phyloP scores from a whole-genome alignment of 169 alveolate genomes.

The Plasmodium gaboni region DNA sequence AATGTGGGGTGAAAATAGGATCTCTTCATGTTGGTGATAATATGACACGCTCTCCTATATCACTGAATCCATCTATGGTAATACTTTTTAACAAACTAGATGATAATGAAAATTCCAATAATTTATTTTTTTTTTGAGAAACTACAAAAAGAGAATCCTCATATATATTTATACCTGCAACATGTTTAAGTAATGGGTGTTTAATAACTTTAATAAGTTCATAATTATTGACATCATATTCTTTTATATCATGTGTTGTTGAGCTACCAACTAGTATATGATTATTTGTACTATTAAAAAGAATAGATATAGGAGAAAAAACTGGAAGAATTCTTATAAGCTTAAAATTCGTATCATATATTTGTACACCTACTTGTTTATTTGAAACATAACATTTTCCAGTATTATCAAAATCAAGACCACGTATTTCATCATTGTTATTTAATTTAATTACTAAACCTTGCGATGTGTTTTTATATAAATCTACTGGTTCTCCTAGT shows the following conservation, averaged over 20 bases:
- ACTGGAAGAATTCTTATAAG: conserved; percentile 56
- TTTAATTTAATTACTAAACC: conserved; percentile 63
- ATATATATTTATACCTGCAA: conserved; percentile 64
- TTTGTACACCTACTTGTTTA: conserved; percentile 72
- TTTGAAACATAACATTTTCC: conserved; percentile 69
- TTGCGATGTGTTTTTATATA: conserved; percentile 3
- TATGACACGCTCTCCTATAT: conserved; percentile 72
- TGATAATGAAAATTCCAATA: conserved; percentile 72
- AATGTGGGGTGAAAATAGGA: background rate
- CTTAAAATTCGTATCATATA: conserved; percentile 70
- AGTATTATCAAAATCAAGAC: conserved; percentile 57
- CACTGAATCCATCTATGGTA: conserved; percentile 54
- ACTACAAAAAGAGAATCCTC: conserved; percentile 66
- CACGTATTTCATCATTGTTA: conserved; percentile 75
- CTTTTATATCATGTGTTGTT: conserved; percentile 75
- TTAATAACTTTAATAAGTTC: conserved; percentile 66
- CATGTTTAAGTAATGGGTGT: conserved; percentile 70
- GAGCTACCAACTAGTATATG: conserved; percentile 76
- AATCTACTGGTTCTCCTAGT: conserved; percentile 23
- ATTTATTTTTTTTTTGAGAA: conserved; percentile 67
- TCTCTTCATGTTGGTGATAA: conserved; percentile 12
- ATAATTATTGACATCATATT: conserved; percentile 57
- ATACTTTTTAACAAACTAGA: conserved; percentile 35
- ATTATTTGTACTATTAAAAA: conserved; percentile 34
- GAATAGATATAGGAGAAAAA: conserved; percentile 72